Evolutionary conservation across 352 stramenopile genomes (phyloP), one percentile per base, ranked within the genome.

Genomic region (Globisporangium nagaii): DNA sequence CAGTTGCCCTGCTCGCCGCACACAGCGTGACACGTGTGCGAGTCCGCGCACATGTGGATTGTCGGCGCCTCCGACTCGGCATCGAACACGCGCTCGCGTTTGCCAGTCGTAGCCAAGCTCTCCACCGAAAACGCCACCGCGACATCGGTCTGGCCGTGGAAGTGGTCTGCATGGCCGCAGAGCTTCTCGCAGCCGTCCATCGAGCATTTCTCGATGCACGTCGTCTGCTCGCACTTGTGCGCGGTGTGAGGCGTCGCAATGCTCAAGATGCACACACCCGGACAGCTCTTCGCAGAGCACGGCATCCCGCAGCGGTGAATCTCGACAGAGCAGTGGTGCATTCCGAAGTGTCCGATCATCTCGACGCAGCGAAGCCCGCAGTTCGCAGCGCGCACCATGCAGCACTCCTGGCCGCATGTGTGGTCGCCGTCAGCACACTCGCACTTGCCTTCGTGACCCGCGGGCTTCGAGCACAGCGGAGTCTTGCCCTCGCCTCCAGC

Each of bases 1-100:
- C 83, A 93, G 17, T 90, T 79, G 1, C 79, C 79, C 0, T 76
- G 56, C 53, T 87, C 74, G 2, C 47, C 48, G 53, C 83, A 93
- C 50, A 81, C 56, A 0, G 62, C 66, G 36, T 73, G 68, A 31
- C 83, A 93, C 17, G 67, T 58, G 40, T 93, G 83, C 20, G 53
- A 59, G 31, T 81, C 63, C 4, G 51, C 52, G 22, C 79, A 90
- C 63, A 89, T 86, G 51, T 93, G 83, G 4, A 82, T 70, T 12
- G 70, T 64, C 4, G 75, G 76, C 10, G 58, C 53, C 41, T 73
- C 60, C 0, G 62, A 72, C 1, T 48, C 45, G 0, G 62, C 76
- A 20, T 86, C 73, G 56, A 84, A 86, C 2, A 65, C 70, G 3
- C 40, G 43, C 1, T 40, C 39, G 1, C 56, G 40, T 57, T 90